phyloP scores from a whole-genome alignment of 352 stramenopile genomes.

The Pseudoperonospora humuli region DNA sequence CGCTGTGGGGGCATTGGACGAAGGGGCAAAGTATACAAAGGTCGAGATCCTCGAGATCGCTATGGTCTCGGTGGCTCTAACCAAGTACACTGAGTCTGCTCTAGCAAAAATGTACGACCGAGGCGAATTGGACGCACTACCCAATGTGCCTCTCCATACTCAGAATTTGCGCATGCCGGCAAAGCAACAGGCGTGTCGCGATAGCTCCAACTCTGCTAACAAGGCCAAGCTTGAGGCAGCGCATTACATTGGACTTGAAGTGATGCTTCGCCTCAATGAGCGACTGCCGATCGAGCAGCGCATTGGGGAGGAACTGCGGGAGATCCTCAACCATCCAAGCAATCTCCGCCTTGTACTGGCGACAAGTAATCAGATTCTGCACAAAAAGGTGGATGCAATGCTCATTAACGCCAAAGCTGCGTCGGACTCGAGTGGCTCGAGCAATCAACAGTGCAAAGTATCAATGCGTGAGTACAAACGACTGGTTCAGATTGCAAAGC shows the following conservation, averaged over 20 bases:
- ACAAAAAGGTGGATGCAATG: slow-evolving; percentile 39
- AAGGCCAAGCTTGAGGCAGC: slow-evolving; percentile 34
- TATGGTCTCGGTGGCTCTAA: slow-evolving; percentile 32
- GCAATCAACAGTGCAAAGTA: slow-evolving; percentile 11
- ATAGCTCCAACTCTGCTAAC: slow-evolving; percentile 26
- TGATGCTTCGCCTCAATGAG: slow-evolving; percentile 40
- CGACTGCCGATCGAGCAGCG: slow-evolving; percentile 26
- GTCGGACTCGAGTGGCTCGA: neutral
- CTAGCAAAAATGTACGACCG: slow-evolving; percentile 23
- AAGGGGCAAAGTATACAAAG: slow-evolving; percentile 20
- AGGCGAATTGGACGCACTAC: slow-evolving; percentile 28
- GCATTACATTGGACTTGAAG: slow-evolving; percentile 39
- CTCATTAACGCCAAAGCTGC: slow-evolving; percentile 19
- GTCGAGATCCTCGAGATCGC: slow-evolving; percentile 34
- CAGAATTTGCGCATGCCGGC: slow-evolving; percentile 28
- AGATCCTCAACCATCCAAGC: slow-evolving; percentile 35
- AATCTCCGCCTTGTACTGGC: slow-evolving; percentile 37
- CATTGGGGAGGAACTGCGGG: slow-evolving; percentile 34
- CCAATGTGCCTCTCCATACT: slow-evolving; percentile 32
- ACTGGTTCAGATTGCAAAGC: slow-evolving; percentile 38
- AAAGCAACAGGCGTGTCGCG: slow-evolving; percentile 34
- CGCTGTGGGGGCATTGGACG: slow-evolving; percentile 20
- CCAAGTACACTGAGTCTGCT: slow-evolving; percentile 21
- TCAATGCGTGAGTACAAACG: slow-evolving; percentile 26
- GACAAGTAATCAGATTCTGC: slow-evolving; percentile 31